Conservation (phyloP, 2,329 filamentous ascomycete species). For the Dothideomycetes sp. region DNA sequence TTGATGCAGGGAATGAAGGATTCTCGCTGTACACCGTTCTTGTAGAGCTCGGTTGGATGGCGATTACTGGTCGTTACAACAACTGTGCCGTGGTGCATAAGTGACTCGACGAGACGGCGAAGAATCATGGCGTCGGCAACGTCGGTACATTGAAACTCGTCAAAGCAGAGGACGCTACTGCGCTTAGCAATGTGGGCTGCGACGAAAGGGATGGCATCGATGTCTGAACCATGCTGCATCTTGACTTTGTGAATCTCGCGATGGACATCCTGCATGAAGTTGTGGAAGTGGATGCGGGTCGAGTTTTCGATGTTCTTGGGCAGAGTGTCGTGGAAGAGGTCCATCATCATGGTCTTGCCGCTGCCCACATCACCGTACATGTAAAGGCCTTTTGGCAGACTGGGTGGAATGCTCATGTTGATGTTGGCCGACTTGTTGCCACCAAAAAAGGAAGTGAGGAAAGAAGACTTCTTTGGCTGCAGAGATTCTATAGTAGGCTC, state of each 20-base stretch:
- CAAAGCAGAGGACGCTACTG: slow-evolving; percentile 85
- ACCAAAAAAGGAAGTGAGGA: slow-evolving; percentile 55
- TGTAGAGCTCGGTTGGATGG: slow-evolving; percentile 94
- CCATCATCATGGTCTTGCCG: slow-evolving; percentile 99
- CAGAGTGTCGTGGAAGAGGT: slow-evolving; percentile 90
- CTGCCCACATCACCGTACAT: slow-evolving; percentile 94
- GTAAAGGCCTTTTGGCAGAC: slow-evolving; percentile 81
- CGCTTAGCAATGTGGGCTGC: slow-evolving; percentile 87
- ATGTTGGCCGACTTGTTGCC: slow-evolving; percentile 20
- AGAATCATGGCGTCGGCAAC: slow-evolving; percentile 98
- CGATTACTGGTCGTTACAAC: slow-evolving; percentile 93
- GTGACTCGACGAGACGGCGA: slow-evolving; percentile 69
- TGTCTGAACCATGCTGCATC: slow-evolving; percentile 76
- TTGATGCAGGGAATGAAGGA: slow-evolving; percentile 94
- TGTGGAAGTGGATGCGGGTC: slow-evolving; percentile 95
- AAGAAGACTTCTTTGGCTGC: slow-evolving; percentile 42
- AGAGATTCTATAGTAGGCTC: slow-evolving; percentile 69
- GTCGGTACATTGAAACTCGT: slow-evolving; percentile 98
- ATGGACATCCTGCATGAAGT: slow-evolving; percentile 98
- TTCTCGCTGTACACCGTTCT: slow-evolving; percentile 92
- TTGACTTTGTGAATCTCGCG: slow-evolving; percentile 83
- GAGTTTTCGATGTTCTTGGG: slow-evolving; percentile 71
- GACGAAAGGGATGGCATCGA: slow-evolving; percentile 84
- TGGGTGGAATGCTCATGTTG: slow-evolving; percentile 6
- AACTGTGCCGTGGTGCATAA: slow-evolving; percentile 96